phyloP scores from a whole-genome alignment of 75 land plant species.

The Pinus taeda region DNA sequence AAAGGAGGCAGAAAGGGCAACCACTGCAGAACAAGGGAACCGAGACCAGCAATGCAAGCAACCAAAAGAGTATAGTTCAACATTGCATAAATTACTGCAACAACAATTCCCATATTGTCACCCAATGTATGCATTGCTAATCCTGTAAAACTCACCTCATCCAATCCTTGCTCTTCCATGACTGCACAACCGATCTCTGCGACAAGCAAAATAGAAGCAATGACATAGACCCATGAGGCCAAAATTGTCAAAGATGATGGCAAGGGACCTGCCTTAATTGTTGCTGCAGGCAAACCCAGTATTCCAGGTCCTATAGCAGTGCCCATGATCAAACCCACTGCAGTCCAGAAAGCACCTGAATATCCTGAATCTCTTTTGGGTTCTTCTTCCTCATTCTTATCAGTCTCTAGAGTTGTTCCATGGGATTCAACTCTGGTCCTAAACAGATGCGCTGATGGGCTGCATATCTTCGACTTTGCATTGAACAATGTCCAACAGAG shows the following conservation, averaged over 20 bases:
- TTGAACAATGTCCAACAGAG: not conserved
- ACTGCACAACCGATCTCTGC: slow-evolving; percentile 39
- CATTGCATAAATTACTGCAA: slow-evolving; percentile 45
- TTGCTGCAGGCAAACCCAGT: slow-evolving; percentile 66
- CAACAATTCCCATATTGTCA: slow-evolving; percentile 36
- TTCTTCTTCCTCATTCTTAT: not conserved
- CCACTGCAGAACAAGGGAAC: slow-evolving; percentile 37
- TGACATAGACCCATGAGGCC: slow-evolving; percentile 69
- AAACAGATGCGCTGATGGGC: not conserved
- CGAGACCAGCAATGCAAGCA: slow-evolving; percentile 70
- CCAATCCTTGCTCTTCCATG: slow-evolving; percentile 46
- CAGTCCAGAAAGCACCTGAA: slow-evolving; percentile 43
- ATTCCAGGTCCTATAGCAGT: slow-evolving; percentile 81
- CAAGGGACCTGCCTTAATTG: slow-evolving; percentile 50
- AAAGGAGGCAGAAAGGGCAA: slow-evolving; percentile 33
- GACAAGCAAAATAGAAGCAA: slow-evolving; percentile 60
- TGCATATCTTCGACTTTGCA: not conserved
- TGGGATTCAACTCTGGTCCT: not conserved
- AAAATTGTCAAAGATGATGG: slow-evolving; percentile 52
- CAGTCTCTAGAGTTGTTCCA: not conserved
- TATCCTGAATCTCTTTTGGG: not conserved
- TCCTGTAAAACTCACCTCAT: slow-evolving; percentile 69
- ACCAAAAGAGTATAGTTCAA: slow-evolving; percentile 17
- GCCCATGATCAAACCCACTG: slow-evolving; percentile 63
- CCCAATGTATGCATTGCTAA: slow-evolving; percentile 51